A percentile compares a stretch with the other conserved stretches of the same genome.
phyloP scores from a whole-genome alignment of 352 stramenopile genomes.

The Saprolegnia parasitica region DNA sequence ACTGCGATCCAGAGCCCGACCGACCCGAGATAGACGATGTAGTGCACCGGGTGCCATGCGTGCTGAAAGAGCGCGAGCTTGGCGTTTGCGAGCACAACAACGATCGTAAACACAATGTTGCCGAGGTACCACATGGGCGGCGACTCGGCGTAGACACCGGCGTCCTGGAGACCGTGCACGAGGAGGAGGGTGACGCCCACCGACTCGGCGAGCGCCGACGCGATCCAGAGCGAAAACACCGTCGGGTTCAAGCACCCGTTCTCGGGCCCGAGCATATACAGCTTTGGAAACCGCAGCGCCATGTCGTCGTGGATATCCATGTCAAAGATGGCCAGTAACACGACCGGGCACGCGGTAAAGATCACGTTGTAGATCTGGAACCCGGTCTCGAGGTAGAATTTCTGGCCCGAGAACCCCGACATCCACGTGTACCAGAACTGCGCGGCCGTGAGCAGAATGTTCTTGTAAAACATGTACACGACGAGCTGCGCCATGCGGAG shows the following conservation, averaged over 20 bases:
- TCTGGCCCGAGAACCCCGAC: constrained; percentile 73
- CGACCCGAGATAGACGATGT: constrained; percentile 54
- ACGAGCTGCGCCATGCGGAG: constrained; percentile 85
- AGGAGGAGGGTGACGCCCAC: constrained; percentile 60
- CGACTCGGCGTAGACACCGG: constrained; percentile 36
- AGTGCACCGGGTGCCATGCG: constrained; percentile 64
- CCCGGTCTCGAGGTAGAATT: constrained; percentile 77
- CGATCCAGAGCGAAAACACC: constrained; percentile 63
- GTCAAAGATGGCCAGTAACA: constrained; percentile 64
- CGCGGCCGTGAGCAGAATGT: constrained; percentile 66
- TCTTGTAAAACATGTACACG: constrained; percentile 94
- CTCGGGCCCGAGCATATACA: constrained; percentile 54
- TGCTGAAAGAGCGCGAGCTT: constrained; percentile 82
- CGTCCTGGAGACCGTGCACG: constrained; percentile 41
- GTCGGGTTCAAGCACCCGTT: constrained; percentile 64
- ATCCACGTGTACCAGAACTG: constrained; percentile 77
- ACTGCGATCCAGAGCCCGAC: constrained; percentile 59
- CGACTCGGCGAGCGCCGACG: constrained; percentile 68
- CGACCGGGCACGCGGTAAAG: constrained; percentile 63
- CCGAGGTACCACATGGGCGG: constrained; percentile 72
- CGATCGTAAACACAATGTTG: constrained; percentile 75
- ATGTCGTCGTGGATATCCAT: constrained; percentile 65
- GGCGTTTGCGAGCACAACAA: constrained; percentile 65
- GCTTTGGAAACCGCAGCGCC: constrained; percentile 61
- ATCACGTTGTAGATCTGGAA: constrained; percentile 78